These are phyloP conservation scores for Candida patagonica DNA, from an alignment of 805 yeast genomes.

Conservation along the genomic window DNA sequence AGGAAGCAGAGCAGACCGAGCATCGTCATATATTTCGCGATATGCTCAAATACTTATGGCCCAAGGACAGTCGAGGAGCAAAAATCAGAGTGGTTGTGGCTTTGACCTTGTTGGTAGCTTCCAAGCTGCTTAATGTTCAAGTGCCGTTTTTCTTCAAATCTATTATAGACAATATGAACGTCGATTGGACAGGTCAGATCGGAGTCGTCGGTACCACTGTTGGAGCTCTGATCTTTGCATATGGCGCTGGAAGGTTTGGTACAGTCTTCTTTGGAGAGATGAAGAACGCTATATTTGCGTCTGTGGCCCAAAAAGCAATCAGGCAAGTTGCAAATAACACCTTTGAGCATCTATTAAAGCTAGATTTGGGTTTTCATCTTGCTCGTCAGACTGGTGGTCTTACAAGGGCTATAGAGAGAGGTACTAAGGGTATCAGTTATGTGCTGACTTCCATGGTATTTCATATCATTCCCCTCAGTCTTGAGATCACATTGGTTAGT, in stretches of 20 bases:
- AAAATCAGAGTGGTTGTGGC: slow-evolving; percentile 72
- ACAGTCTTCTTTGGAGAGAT: slow-evolving; percentile 91
- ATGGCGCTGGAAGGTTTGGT: slow-evolving; percentile 91
- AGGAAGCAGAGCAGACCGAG: slow-evolving; percentile 6
- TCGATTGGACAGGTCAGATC: slow-evolving; percentile 71
- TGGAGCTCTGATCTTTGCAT: slow-evolving; percentile 64
- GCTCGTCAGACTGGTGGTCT: slow-evolving; percentile 92
- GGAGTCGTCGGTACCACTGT: slow-evolving; percentile 55
- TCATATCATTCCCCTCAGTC: slow-evolving; percentile 85
- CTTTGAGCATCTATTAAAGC: slow-evolving; percentile 67
- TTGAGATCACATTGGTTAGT: slow-evolving; percentile 88
- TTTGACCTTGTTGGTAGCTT: slow-evolving; percentile 57
- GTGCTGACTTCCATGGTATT: slow-evolving; percentile 95
- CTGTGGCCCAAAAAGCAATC: slow-evolving; percentile 91
- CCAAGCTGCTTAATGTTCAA: slow-evolving; percentile 84
- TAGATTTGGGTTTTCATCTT: slow-evolving; percentile 85
- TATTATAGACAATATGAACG: slow-evolving; percentile 86
- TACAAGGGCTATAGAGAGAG: slow-evolving; percentile 93
- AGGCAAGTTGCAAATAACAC: slow-evolving; percentile 82
- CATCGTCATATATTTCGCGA: slow-evolving; percentile 19
- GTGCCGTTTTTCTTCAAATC: slow-evolving; percentile 91
- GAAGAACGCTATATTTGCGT: slow-evolving; percentile 90
- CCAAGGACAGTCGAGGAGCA: slow-evolving; percentile 27
- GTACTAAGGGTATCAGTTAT: slow-evolving; percentile 93
- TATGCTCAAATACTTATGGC: slow-evolving; percentile 29